Evolutionary conservation across 2,329 filamentous ascomycete genomes (phyloP).

Genomic region (Aspergillus tanneri): DNA sequence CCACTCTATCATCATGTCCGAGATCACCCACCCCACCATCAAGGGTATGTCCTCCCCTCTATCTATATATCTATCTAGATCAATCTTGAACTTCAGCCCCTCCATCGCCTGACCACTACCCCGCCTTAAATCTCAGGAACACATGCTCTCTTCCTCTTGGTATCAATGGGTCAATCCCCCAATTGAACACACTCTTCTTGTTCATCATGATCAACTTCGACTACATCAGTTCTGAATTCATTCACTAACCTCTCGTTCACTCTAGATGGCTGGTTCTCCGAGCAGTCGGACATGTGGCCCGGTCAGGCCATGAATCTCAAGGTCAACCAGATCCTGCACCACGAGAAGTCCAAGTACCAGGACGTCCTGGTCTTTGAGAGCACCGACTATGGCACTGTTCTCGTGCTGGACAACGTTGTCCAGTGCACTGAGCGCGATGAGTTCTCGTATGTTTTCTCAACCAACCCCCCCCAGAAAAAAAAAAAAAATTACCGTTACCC

Average conservation of each 20-base stretch:
- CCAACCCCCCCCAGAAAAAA: too few species aligned
- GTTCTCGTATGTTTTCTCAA: constrained; percentile 68
- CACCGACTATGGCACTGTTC: constrained; percentile 90
- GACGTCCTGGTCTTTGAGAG: constrained; percentile 99
- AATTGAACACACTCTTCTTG: constrained; percentile 3
- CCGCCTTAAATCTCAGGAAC: constrained; percentile 12
- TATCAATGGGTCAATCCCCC: constrained; percentile 5
- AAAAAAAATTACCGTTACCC: too few species aligned
- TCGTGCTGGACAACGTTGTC: constrained; percentile 98
- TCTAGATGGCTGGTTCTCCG: constrained; percentile 99
- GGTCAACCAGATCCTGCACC: constrained; percentile 96
- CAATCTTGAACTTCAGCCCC: constrained; percentile 7
- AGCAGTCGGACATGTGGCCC: constrained; percentile 98
- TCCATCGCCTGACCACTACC: constrained; percentile 18
- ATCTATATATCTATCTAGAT: neutral
- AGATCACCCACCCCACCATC: constrained; percentile 74
- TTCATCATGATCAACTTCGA: neutral
- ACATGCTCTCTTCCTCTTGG: neutral
- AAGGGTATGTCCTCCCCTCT: constrained; percentile 56
- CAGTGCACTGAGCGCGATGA: constrained; percentile 98
- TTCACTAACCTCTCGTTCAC: constrained; percentile 12
- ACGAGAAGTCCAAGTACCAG: constrained; percentile 99
- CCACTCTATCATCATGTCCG: constrained; percentile 57
- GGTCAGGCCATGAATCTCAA: constrained; percentile 98
- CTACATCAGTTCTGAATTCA: neutral